Percentiles rank a stretch among this genome's conserved stretches.
Evolutionary conservation across 1,284 basidiomycete genomes (phyloP).

Genomic region (Irpex lacteus): DNA sequence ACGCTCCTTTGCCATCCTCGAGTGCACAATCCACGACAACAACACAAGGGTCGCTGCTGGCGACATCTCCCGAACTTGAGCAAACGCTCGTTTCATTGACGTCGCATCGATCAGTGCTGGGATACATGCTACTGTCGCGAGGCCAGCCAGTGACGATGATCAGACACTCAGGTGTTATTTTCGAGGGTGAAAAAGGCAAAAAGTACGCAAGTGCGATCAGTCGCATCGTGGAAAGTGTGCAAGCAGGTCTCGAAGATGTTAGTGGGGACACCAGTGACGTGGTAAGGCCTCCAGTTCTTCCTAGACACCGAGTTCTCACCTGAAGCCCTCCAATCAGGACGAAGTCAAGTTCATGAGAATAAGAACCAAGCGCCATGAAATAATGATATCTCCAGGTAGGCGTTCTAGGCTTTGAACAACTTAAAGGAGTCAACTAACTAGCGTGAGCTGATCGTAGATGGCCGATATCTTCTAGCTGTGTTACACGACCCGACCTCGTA

Average conservation of each 20-base stretch:
- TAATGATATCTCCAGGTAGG: slow-evolving; percentile 92
- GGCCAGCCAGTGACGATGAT: slow-evolving; percentile 70
- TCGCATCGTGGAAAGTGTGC: slow-evolving; percentile 75
- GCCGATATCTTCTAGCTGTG: slow-evolving; percentile 80
- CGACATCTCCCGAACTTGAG: slow-evolving; percentile 70
- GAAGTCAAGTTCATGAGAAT: slow-evolving; percentile 87
- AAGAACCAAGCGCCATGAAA: slow-evolving; percentile 86
- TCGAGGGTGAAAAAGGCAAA: slow-evolving; percentile 83
- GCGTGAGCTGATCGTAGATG: slow-evolving; percentile 45
- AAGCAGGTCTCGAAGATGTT: slow-evolving; percentile 70
- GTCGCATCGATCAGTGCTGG: slow-evolving; percentile 81
- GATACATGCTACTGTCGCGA: slow-evolving; percentile 81
- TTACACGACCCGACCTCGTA: slow-evolving; percentile 67
- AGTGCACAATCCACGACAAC: neutral
- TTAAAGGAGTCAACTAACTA: neutral
- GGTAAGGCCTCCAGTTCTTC: slow-evolving; percentile 27
- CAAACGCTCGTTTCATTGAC: slow-evolving; percentile 75
- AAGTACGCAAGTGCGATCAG: slow-evolving; percentile 80
- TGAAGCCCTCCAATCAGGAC: slow-evolving; percentile 50
- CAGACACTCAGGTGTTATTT: slow-evolving; percentile 79
- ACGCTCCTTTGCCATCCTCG: neutral
- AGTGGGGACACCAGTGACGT: slow-evolving; percentile 53
- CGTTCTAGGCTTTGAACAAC: slow-evolving; percentile 12
- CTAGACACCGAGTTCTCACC: neutral
- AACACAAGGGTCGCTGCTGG: slow-evolving; percentile 12